phyloP scores from a whole-genome alignment of 2,329 filamentous ascomycete species.

The Aspergillus udagawae region DNA sequence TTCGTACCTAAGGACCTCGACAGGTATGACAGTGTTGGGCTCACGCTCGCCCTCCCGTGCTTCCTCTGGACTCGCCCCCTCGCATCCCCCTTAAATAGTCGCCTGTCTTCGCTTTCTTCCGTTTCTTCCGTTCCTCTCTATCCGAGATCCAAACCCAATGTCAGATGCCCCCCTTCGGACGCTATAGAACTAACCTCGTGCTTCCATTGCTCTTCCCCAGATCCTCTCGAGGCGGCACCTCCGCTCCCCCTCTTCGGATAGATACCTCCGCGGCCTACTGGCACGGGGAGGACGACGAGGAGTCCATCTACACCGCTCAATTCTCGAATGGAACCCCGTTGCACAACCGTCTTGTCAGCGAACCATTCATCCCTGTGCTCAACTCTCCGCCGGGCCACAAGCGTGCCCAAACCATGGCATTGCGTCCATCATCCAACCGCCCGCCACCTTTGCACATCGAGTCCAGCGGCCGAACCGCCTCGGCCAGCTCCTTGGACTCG shows the following conservation, averaged over 20 bases:
- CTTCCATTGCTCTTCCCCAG: slow-evolving; percentile 26
- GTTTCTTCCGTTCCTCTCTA: neutral
- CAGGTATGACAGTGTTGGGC: slow-evolving; percentile 29
- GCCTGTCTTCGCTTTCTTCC: slow-evolving; percentile 1
- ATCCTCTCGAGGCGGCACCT: slow-evolving; percentile 37
- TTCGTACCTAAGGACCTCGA: slow-evolving; percentile 37
- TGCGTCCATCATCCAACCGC: slow-evolving; percentile 38
- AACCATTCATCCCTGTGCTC: slow-evolving; percentile 56
- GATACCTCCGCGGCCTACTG: slow-evolving; percentile 26
- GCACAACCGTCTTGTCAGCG: slow-evolving; percentile 41
- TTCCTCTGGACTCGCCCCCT: slow-evolving; percentile 3
- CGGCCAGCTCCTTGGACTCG: slow-evolving; percentile 29
- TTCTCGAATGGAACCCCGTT: slow-evolving; percentile 36
- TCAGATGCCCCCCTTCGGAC: slow-evolving; percentile 8
- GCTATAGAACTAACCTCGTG: slow-evolving; percentile 24
- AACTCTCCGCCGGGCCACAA: slow-evolving; percentile 60
- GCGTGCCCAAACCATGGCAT: slow-evolving; percentile 41
- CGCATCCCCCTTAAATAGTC: neutral
- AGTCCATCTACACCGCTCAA: slow-evolving; percentile 21
- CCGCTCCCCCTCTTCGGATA: slow-evolving; percentile 30
- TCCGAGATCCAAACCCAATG: slow-evolving; percentile 3
- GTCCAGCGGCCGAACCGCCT: slow-evolving; percentile 33
- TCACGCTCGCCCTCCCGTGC: slow-evolving; percentile 4
- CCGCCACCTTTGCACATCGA: slow-evolving; percentile 45
- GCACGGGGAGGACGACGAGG: slow-evolving; percentile 24